Evolutionary conservation across 805 yeast species (phyloP).

Genomic region (Ogataea neopini): DNA sequence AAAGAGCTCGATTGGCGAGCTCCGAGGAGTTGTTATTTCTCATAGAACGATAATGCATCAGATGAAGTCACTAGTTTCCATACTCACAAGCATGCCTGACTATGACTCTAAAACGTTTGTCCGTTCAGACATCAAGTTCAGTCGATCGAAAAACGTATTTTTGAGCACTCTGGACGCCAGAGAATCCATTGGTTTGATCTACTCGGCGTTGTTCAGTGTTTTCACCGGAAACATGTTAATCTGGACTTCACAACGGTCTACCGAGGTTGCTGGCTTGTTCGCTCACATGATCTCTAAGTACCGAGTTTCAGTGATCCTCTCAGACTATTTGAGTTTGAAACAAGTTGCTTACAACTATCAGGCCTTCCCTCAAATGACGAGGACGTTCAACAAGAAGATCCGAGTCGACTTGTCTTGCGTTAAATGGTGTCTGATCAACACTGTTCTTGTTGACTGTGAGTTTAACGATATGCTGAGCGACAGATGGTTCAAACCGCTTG

Average conservation of each 20-base stretch:
- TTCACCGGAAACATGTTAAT: conserved; percentile 81
- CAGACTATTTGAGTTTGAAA: conserved; percentile 87
- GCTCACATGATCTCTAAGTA: conserved; percentile 75
- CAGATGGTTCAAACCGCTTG: conserved; percentile 88
- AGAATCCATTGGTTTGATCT: conserved; percentile 81
- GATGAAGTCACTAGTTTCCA: conserved; percentile 71
- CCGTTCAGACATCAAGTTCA: conserved; percentile 52
- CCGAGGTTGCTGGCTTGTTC: conserved; percentile 82
- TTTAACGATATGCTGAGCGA: conserved; percentile 86
- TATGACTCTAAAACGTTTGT: conserved; percentile 43
- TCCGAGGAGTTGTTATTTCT: conserved; percentile 90
- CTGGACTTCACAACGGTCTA: conserved; percentile 73
- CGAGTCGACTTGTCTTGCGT: conserved; percentile 77
- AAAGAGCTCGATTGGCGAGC: conserved; percentile 85
- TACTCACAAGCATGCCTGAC: conserved; percentile 63
- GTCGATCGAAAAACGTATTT: conserved; percentile 53
- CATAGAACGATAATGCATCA: conserved; percentile 88
- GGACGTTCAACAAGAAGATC: conserved; percentile 73
- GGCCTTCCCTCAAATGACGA: conserved; percentile 79
- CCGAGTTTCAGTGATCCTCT: conserved; percentile 70
- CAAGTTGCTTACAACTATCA: conserved; percentile 92
- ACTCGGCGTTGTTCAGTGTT: conserved; percentile 78
- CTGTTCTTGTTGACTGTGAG: conserved; percentile 89
- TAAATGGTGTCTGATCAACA: conserved; percentile 87
- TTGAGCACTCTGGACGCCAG: conserved; percentile 67